These are phyloP conservation scores for Filobasidium wieringae DNA, from an alignment of 768 basidiomycete genomes.

Conservation along the genomic window DNA sequence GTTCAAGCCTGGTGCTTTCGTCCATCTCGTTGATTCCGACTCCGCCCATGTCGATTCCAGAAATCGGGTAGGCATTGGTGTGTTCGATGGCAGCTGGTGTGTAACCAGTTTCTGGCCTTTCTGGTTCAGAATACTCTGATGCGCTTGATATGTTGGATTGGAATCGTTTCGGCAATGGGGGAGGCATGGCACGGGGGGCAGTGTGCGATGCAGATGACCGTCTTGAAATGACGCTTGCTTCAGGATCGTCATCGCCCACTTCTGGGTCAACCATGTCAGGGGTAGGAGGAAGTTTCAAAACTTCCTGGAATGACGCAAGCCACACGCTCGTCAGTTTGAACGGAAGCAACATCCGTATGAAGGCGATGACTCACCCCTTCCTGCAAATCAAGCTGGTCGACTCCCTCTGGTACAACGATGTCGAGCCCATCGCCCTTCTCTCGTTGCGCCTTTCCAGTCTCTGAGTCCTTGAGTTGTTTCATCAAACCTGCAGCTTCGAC, in stretches of 20 bases:
- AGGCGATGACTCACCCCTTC: conserved; percentile 13
- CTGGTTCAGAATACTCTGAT: not conserved
- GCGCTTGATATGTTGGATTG: not conserved
- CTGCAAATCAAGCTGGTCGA: conserved; percentile 7
- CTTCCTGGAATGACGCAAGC: conserved; percentile 14
- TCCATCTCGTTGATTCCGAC: not conserved
- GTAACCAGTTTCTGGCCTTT: not conserved
- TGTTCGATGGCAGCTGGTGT: not conserved
- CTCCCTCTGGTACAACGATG: conserved; percentile 17
- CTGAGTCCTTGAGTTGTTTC: conserved; percentile 30
- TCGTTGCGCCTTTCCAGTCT: conserved; percentile 27
- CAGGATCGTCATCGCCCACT: conserved; percentile 24
- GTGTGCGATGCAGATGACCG: not conserved
- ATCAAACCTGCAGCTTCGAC: conserved; percentile 24
- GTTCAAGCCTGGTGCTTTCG: not conserved
- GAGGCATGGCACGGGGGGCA: not conserved
- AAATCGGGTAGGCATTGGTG: not conserved
- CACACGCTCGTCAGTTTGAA: too few species aligned
- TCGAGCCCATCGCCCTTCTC: conserved; percentile 26
- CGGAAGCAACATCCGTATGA: conserved; percentile 1
- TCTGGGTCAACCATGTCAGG: conserved; percentile 24
- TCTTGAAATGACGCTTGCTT: conserved; percentile 18
- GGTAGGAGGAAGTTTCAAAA: conserved; percentile 32
- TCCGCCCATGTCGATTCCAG: not conserved
- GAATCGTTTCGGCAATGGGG: conserved; percentile 1